A percentile compares a stretch with the other conserved stretches of the same genome.
Conservation (phyloP, 2,329 filamentous ascomycete genomes). For the Alternaria panax region DNA sequence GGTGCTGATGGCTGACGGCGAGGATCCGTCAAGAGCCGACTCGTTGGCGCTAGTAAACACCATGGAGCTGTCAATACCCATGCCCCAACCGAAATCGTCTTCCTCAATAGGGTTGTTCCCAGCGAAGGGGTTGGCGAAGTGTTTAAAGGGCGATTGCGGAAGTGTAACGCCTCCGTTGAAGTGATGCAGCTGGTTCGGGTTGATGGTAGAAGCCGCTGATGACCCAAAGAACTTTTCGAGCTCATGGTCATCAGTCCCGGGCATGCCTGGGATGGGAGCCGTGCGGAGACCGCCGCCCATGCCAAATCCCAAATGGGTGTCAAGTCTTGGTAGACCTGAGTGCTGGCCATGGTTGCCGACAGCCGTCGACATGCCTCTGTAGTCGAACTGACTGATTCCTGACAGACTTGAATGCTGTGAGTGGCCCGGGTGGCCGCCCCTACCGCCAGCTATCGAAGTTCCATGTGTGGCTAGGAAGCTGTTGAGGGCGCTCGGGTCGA, state of each 20-base stretch:
- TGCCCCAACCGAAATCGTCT: conserved; percentile 88
- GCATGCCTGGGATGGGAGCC: conserved; percentile 64
- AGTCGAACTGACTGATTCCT: conserved; percentile 70
- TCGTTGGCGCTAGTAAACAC: conserved; percentile 67
- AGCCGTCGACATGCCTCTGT: conserved; percentile 74
- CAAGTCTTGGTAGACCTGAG: conserved; percentile 79
- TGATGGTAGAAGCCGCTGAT: conserved; percentile 63
- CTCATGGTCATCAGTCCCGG: conserved; percentile 67
- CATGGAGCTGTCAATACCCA: conserved; percentile 77
- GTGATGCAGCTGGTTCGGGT: conserved; percentile 79
- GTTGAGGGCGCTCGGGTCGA: conserved; percentile 77
- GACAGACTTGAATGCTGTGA: conserved; percentile 77
- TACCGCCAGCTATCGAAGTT: conserved; percentile 56
- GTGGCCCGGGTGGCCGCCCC: conserved; percentile 62
- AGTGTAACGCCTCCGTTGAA: conserved; percentile 78
- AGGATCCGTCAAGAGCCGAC: conserved; percentile 87
- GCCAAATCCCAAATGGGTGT: conserved; percentile 79
- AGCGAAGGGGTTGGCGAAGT: conserved; percentile 61
- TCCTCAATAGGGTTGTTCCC: conserved; percentile 67
- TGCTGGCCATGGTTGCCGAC: conserved; percentile 70
- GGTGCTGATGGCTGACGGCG: conserved; percentile 93
- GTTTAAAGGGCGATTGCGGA: conserved; percentile 57
- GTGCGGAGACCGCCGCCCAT: conserved; percentile 75
- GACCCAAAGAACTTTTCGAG: conserved; percentile 75
- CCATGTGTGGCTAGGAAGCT: conserved; percentile 71